phyloP scores from a whole-genome alignment of 345 rosid species.

The Syzygium aqueum region DNA sequence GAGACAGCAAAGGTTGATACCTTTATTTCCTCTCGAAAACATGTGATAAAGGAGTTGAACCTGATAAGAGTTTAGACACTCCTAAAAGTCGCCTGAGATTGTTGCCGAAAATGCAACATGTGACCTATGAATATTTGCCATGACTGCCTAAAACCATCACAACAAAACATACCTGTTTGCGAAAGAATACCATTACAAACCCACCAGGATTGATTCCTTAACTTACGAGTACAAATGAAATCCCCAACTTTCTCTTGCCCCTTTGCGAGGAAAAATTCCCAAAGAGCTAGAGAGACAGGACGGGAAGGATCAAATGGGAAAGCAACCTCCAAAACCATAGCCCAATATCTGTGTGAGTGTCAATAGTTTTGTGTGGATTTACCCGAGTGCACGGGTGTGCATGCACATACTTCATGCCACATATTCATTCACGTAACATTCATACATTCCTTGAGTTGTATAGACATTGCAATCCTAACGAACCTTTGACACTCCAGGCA shows the following conservation, averaged over 20 bases:
- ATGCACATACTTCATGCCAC: not conserved
- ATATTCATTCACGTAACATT: not conserved
- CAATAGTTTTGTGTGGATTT: not conserved
- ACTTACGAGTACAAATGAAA: not conserved
- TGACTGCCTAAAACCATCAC: not conserved
- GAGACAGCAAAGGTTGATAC: not conserved
- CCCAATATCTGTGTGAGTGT: not conserved
- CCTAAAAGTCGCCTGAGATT: not conserved
- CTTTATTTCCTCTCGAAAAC: not conserved
- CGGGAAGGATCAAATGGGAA: not conserved
- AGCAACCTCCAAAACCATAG: not conserved
- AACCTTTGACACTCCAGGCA: slow-evolving; percentile 82
- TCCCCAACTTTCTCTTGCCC: not conserved
- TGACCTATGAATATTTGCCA: not conserved
- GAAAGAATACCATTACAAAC: not conserved
- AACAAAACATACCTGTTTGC: not conserved
- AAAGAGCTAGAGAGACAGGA: not conserved
- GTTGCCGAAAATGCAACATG: not conserved
- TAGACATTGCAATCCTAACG: not conserved
- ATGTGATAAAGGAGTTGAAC: not conserved
- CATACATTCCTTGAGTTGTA: not conserved
- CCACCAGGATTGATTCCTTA: not conserved
- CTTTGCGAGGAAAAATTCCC: not conserved
- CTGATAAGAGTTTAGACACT: not conserved
- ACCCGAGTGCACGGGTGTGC: not conserved